Conservation (phyloP, 2,329 filamentous ascomycete genomes). For the Alternaria ethzedia region DNA sequence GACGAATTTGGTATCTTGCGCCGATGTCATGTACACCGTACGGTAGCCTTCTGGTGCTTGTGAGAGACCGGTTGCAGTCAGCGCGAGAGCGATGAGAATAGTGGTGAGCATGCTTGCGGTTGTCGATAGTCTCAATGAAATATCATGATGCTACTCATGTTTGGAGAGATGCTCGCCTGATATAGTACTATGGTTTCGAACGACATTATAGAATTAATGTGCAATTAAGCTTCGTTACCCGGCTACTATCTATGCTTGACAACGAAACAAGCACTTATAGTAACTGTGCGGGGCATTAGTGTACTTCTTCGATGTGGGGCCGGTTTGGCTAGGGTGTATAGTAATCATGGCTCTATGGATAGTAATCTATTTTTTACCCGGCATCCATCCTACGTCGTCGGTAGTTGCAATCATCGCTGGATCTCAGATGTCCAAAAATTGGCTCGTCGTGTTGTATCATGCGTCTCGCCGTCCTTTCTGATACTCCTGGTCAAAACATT, state of each 20-base stretch:
- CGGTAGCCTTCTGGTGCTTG: constrained; percentile 36
- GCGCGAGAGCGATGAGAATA: constrained; percentile 23
- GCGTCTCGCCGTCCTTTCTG: neutral
- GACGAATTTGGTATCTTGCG: constrained; percentile 36
- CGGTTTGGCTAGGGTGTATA: neutral
- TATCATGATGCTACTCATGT: neutral
- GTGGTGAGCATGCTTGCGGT: constrained; percentile 21
- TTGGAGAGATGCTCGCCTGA: neutral
- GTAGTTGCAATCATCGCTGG: constrained; percentile 5
- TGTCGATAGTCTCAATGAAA: neutral
- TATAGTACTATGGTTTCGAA: neutral
- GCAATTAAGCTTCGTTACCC: neutral
- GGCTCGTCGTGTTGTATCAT: neutral
- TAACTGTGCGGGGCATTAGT: constrained; percentile 5
- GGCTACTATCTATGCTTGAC: neutral
- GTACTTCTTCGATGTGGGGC: constrained; percentile 1
- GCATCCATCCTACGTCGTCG: neutral
- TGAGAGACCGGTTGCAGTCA: constrained; percentile 28
- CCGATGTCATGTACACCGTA: constrained; percentile 38
- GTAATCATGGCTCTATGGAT: neutral
- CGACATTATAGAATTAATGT: neutral
- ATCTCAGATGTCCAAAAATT: neutral
- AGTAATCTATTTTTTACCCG: constrained; percentile 16
- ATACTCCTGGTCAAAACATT: neutral
- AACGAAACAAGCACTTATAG: neutral